Conservation (phyloP, 169 alveolate species). For the Plasmodium gonderi region DNA sequence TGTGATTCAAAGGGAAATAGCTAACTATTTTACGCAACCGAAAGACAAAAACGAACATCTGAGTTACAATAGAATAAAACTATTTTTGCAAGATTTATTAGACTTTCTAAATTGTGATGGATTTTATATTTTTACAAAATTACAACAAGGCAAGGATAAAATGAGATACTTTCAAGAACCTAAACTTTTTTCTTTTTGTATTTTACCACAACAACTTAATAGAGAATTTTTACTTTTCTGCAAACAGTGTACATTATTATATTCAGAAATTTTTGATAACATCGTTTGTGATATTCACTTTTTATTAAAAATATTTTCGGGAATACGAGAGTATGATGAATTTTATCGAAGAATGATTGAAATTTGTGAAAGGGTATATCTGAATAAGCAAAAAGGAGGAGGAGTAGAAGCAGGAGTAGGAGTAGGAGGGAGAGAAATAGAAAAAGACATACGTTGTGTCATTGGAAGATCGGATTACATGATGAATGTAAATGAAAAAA, state of each 20-base stretch:
- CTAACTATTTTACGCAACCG: constrained; percentile 11
- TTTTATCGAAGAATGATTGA: constrained; percentile 23
- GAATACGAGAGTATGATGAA: constrained; percentile 14
- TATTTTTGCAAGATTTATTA: constrained; percentile 16
- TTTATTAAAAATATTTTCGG: constrained; percentile 9
- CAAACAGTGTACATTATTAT: constrained; percentile 24
- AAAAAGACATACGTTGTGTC: constrained; percentile 52
- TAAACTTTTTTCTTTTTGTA: constrained; percentile 25
- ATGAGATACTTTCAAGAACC: not conserved
- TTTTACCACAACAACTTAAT: constrained; percentile 32
- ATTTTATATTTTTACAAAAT: constrained; percentile 20
- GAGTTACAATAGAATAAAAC: constrained; percentile 32
- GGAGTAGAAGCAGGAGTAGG: constrained; percentile 9
- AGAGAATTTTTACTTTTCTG: constrained; percentile 16
- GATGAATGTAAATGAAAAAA: not conserved
- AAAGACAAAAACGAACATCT: constrained; percentile 52
- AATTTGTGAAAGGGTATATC: constrained; percentile 38
- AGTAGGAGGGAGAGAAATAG: constrained; percentile 23
- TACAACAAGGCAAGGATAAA: not conserved
- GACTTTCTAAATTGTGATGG: constrained; percentile 4
- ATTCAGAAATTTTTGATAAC: constrained; percentile 51
- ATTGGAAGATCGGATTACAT: constrained; percentile 71
- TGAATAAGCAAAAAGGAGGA: not conserved
- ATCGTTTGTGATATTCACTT: constrained; percentile 62
- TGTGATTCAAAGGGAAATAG: constrained; percentile 16